phyloP scores from a whole-genome alignment of 2,329 filamentous ascomycete species.

The Pseudogymnoascus sp. region DNA sequence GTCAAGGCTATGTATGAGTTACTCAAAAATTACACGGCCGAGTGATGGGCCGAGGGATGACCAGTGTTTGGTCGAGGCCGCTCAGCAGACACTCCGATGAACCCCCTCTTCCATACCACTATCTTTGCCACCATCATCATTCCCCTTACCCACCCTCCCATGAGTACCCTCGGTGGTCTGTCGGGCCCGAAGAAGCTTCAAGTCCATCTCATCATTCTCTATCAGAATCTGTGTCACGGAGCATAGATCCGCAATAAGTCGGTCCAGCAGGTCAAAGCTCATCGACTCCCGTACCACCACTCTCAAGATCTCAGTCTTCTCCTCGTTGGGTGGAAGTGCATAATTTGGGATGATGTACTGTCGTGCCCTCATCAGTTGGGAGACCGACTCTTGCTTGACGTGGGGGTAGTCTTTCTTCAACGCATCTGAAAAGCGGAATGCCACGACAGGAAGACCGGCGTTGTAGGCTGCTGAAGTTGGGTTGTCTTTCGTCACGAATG shows the following conservation, averaged over 20 bases:
- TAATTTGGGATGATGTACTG: constrained; percentile 69
- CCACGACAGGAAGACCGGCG: constrained; percentile 59
- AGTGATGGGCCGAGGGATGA: too few relatives aligned
- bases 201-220: constrained; percentile 41
- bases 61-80: neutral
- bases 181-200: constrained; percentile 37
- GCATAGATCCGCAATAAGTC: constrained; percentile 53
- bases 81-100: neutral
- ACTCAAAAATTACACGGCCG: neutral
- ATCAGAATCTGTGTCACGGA: constrained; percentile 54
- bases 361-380: constrained; percentile 53
- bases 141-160: neutral
- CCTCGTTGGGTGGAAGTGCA: constrained; percentile 52
- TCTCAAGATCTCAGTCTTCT: constrained; percentile 57
- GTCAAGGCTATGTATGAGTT: neutral
- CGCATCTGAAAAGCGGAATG: constrained; percentile 53
- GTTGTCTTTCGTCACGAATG: constrained; percentile 31
- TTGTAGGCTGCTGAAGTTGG: constrained; percentile 54
- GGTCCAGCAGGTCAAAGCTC: constrained; percentile 59
- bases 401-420: constrained; percentile 54
- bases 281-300: constrained; percentile 60
- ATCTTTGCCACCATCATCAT: neutral
- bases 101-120: neutral
- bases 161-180: constrained; percentile 20
- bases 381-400: constrained; percentile 56